Percentiles rank a stretch among this genome's conserved stretches.
Evolutionary conservation across 2,329 filamentous ascomycete species (phyloP).

Genomic region (Aspergillus ustus): DNA sequence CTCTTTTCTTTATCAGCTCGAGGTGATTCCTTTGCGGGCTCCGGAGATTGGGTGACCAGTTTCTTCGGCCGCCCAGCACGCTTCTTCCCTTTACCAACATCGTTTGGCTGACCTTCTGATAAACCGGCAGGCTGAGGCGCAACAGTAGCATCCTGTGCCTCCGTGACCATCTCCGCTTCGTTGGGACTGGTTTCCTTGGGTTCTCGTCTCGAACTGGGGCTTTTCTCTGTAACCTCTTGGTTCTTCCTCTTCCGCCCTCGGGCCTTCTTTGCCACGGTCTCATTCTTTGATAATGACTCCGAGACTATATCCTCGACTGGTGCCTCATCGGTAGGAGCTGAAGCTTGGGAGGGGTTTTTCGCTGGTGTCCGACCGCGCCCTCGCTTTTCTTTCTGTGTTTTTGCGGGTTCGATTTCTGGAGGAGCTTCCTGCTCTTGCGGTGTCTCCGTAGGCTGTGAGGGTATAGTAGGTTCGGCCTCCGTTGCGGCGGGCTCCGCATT

Average conservation of each 20-base stretch:
- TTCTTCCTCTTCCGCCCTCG: constrained; percentile 19
- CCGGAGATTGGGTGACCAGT: neutral
- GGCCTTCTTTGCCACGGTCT: constrained; percentile 5
- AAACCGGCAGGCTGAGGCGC: neutral
- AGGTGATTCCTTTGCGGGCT: constrained; percentile 6
- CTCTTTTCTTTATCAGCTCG: constrained; percentile 1
- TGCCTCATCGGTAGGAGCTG: neutral
- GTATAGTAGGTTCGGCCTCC: neutral
- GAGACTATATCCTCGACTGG: neutral
- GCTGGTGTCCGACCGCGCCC: constrained; percentile 12
- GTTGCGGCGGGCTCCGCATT: constrained; percentile 1
- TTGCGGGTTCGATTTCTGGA: neutral
- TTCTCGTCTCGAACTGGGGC: neutral
- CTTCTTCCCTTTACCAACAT: constrained; percentile 18
- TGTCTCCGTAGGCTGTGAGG: neutral
- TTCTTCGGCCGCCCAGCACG: constrained; percentile 24
- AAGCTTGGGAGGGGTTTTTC: neutral
- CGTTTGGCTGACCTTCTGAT: constrained; percentile 15
- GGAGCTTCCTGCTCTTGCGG: neutral
- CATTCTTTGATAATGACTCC: constrained; percentile 6
- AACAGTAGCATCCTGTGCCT: constrained; percentile 1
- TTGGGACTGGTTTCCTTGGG: constrained; percentile 3
- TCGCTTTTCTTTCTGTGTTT: constrained; percentile 14
- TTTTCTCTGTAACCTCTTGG: constrained; percentile 1
- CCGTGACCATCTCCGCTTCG: neutral